These are phyloP conservation scores for Mariannaea sp. DNA, from an alignment of 2,329 filamentous ascomycete genomes.

Conservation along the genomic window DNA sequence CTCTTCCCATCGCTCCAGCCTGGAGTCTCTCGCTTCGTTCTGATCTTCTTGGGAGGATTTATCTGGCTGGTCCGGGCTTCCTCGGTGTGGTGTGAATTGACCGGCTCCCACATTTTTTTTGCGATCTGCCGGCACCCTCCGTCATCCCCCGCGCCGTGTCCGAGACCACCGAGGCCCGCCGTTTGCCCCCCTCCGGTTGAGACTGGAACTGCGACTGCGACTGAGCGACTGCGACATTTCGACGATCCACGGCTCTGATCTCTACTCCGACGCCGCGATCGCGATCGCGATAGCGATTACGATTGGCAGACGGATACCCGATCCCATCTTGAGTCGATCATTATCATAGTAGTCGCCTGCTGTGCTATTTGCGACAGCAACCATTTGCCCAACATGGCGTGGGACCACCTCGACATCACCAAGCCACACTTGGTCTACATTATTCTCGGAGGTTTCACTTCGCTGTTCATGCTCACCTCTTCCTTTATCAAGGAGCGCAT, in stretches of 20 bases:
- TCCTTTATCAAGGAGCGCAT: slow-evolving; percentile 97
- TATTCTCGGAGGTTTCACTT: slow-evolving; percentile 96
- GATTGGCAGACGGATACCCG: neutral
- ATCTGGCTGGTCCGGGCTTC: slow-evolving; percentile 16
- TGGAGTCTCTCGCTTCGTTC: neutral
- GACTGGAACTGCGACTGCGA: neutral
- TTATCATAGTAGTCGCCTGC: too few relatives aligned
- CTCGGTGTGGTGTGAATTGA: slow-evolving; percentile 23
- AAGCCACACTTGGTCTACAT: slow-evolving; percentile 97
- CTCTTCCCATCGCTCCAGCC: too few relatives aligned
- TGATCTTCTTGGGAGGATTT: slow-evolving; percentile 1
- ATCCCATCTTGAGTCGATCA: too few relatives aligned
- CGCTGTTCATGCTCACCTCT: slow-evolving; percentile 97
- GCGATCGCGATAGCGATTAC: slow-evolving; percentile 1
- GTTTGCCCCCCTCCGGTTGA: neutral
- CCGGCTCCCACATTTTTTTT: neutral
- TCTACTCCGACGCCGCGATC: neutral
- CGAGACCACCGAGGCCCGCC: slow-evolving; percentile 1
- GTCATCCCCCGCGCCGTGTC: slow-evolving; percentile 6
- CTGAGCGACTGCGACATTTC: too few relatives aligned
- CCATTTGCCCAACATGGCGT: slow-evolving; percentile 62
- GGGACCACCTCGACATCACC: slow-evolving; percentile 84
- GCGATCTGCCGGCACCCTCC: neutral
- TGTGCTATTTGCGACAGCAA: neutral
- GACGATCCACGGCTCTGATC: too few relatives aligned